Percentiles rank a stretch among this genome's conserved stretches.
These are phyloP conservation scores for Takashimella tepidaria DNA, from an alignment of 1,284 basidiomycete species.

Conservation along the genomic window DNA sequence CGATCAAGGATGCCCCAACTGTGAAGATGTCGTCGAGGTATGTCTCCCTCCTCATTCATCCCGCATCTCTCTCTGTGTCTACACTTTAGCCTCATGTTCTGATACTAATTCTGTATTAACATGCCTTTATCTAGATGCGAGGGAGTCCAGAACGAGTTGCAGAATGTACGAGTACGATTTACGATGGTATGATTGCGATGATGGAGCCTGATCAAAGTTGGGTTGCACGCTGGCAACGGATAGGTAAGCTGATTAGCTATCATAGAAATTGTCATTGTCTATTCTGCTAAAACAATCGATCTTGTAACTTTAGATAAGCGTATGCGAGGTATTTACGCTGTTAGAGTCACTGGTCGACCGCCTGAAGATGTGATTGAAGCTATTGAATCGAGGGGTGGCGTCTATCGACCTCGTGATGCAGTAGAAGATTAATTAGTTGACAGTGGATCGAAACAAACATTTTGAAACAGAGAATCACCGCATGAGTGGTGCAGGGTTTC, in stretches of 20 bases:
- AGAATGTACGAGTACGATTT: conserved; percentile 87
- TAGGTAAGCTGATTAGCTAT: conserved; percentile 57
- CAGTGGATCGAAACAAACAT: not conserved
- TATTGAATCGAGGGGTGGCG: conserved; percentile 38
- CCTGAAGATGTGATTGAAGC: conserved; percentile 74
- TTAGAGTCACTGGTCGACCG: conserved; percentile 76
- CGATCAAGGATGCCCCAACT: conserved; percentile 87
- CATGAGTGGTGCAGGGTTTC: no score
- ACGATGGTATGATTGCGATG: conserved; percentile 87
- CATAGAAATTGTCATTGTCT: conserved; percentile 1
- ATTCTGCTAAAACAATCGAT: not conserved
- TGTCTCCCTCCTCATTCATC: conserved; percentile 20
- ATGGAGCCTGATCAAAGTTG: conserved; percentile 86
- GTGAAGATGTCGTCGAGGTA: conserved; percentile 90
- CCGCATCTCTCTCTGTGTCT: no score
- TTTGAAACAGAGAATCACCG: no score
- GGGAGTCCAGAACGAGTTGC: conserved; percentile 75
- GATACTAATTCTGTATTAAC: not conserved
- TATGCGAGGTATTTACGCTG: conserved; percentile 79
- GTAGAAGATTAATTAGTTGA: conserved; percentile 38
- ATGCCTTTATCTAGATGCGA: conserved; percentile 63
- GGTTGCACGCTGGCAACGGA: conserved; percentile 91
- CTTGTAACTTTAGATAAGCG: conserved; percentile 61
- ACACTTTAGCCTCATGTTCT: not conserved
- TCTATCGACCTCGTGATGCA: conserved; percentile 39